Conservation (phyloP, 805 yeast species). For the Pichia exigua region DNA sequence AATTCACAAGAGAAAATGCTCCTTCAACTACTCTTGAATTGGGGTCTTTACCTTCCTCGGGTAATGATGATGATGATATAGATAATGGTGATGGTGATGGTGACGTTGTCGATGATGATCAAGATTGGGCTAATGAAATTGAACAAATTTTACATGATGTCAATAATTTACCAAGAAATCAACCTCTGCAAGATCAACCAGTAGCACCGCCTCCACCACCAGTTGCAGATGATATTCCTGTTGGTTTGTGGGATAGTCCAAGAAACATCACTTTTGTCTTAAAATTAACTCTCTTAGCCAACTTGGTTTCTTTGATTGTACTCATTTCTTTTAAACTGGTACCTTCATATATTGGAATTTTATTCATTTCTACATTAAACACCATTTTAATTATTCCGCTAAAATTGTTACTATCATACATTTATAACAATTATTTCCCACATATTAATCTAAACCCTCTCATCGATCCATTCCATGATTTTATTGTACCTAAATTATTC, state of each 20-base stretch:
- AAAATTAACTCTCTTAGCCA: conserved; percentile 17
- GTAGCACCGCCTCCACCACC: conserved; percentile 1
- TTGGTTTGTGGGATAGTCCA: conserved; percentile 9
- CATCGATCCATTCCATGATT: not conserved
- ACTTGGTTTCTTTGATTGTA: conserved; percentile 15
- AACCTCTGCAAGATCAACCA: not conserved
- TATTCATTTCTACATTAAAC: not conserved
- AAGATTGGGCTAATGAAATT: not conserved
- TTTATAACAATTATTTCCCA: not conserved
- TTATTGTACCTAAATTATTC: conserved; percentile 3
- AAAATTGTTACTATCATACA: not conserved
- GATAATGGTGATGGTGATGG: not conserved
- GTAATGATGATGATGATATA: not conserved
- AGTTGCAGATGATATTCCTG: conserved; percentile 4
- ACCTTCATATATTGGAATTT: conserved; percentile 19
- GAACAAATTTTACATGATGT: not conserved
- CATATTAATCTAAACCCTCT: not conserved
- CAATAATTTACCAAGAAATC: not conserved
- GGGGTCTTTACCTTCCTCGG: not conserved
- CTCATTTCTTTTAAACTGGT: conserved; percentile 19
- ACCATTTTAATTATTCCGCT: not conserved
- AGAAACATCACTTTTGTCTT: conserved; percentile 13
- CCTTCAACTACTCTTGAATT: not conserved
- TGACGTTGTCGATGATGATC: not conserved
- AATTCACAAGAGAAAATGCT: not conserved